phyloP scores from a whole-genome alignment of 257 asterid species.

The Thymus mandschuricus region DNA sequence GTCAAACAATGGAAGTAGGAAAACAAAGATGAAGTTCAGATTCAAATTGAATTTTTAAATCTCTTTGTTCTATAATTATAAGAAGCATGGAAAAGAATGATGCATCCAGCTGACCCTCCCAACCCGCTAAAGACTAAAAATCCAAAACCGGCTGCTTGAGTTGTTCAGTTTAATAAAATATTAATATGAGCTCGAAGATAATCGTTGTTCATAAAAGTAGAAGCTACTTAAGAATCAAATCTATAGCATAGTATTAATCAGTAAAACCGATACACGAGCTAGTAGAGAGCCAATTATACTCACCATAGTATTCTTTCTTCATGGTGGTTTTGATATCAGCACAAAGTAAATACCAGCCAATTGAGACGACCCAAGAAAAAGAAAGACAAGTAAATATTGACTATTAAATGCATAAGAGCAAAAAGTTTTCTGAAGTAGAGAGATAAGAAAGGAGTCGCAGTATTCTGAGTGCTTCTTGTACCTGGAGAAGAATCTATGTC shows the following conservation, averaged over 20 bases:
- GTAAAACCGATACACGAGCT: background rate
- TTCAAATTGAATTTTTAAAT: background rate
- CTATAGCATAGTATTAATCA: background rate
- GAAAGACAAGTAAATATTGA: no score
- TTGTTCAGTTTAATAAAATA: background rate
- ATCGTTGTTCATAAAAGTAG: background rate
- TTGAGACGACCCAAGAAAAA: no score
- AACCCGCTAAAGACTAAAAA: background rate
- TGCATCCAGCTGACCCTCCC: background rate
- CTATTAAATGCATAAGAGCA: no score
- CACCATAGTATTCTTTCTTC: no score
- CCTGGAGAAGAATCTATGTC: no score
- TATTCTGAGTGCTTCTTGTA: no score
- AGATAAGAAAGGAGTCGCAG: no score
- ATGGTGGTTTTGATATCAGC: no score
- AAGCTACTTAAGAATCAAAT: background rate
- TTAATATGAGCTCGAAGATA: background rate
- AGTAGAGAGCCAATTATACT: background rate
- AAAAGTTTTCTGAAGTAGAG: no score
- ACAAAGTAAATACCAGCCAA: no score
- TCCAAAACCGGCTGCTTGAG: background rate
- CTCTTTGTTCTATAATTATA: background rate
- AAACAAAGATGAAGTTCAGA: background rate
- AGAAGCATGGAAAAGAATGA: conserved; percentile 16
- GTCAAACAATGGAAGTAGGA: background rate